Conservation (phyloP, 1,284 basidiomycete genomes). For the Sporisorium exsertum region DNA sequence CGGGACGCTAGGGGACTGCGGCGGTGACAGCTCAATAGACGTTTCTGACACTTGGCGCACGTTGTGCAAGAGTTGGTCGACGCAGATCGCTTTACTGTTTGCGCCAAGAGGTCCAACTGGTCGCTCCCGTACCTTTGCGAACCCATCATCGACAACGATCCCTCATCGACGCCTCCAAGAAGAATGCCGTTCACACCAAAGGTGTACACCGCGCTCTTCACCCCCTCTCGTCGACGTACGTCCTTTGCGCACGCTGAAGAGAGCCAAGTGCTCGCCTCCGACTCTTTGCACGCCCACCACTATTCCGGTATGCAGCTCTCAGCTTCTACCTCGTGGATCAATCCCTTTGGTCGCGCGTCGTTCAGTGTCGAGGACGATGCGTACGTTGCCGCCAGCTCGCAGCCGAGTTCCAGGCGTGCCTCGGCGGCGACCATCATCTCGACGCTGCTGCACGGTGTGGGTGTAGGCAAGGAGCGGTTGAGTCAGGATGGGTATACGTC, state of each 20-base stretch:
- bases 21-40: too few species aligned
- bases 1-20: too few species aligned
- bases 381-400: conserved; percentile 17
- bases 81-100: too few species aligned
- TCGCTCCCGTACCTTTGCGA: too few species aligned
- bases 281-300: background rate
- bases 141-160: too few species aligned
- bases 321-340: conserved; percentile 23
- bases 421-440: conserved; percentile 38
- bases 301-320: conserved; percentile 23
- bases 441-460: conserved; percentile 11
- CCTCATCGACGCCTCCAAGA: background rate
- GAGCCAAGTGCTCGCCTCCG: conserved; percentile 1
- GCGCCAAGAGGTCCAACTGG: too few species aligned
- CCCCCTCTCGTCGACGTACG: conserved; percentile 12
- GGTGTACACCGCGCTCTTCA: conserved; percentile 5
- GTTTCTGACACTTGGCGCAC: too few species aligned
- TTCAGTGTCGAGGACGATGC: conserved; percentile 24
- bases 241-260: conserved; percentile 17
- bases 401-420: conserved; percentile 15
- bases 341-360: conserved; percentile 23
- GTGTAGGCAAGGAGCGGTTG: background rate
- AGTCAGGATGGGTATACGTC: conserved; percentile 17
- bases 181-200: conserved; percentile 15
- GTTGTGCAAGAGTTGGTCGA: too few species aligned